Evolutionary conservation across 2,329 filamentous ascomycete species (phyloP).

Genomic region (Alternaria novae-zelandiae): DNA sequence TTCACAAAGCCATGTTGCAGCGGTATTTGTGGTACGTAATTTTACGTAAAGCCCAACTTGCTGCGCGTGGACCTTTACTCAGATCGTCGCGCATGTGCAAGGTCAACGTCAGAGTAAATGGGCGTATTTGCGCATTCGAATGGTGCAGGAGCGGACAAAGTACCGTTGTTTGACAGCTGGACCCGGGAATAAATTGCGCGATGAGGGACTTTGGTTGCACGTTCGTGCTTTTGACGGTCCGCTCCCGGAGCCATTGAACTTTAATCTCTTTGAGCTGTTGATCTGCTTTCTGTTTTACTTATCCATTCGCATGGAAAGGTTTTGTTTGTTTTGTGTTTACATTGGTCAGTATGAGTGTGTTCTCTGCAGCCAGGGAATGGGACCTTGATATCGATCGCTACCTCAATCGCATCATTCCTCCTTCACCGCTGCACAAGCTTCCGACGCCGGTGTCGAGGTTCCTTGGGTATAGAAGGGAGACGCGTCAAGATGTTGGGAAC

Average conservation of each 20-base stretch:
- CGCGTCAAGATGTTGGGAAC: constrained; percentile 50
- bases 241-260: not conserved
- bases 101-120: not conserved
- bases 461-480: constrained; percentile 56
- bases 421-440: constrained; percentile 67
- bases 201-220: not conserved
- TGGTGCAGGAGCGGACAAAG: not conserved
- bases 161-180: not conserved
- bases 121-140: not conserved
- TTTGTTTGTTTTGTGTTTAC: not conserved
- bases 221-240: not conserved
- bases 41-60: constrained; percentile 10
- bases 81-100: not conserved
- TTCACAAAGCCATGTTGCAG: not conserved
- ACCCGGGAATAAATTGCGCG: not conserved
- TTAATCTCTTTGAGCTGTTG: not conserved
- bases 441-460: constrained; percentile 72
- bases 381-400: constrained; percentile 80
- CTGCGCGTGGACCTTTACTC: not conserved
- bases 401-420: constrained; percentile 73
- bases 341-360: not conserved
- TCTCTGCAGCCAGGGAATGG: constrained; percentile 27
- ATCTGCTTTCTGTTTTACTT: not conserved
- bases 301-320: not conserved
- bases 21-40: constrained; percentile 13